phyloP scores from a whole-genome alignment of 2,329 filamentous ascomycete genomes.

The Botrytis porri region DNA sequence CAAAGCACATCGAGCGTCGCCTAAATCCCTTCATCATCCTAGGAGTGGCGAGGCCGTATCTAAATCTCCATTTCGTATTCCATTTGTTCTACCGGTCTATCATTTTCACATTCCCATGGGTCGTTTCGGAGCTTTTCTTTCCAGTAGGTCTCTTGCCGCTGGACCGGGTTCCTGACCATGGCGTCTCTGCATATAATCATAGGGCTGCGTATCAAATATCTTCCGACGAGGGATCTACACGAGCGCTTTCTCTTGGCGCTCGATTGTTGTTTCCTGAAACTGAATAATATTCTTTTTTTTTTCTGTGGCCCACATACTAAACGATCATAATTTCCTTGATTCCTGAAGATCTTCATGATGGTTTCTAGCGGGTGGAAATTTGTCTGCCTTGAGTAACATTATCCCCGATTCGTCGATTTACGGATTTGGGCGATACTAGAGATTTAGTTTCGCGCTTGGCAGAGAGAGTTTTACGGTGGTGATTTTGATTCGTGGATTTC shows the following conservation, averaged over 20 bases:
- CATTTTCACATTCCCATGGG: background rate
- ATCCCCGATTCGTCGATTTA: background rate
- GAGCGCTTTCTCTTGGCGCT: background rate
- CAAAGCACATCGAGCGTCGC: background rate
- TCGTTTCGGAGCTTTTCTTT: background rate
- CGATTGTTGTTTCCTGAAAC: background rate
- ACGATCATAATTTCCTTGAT: background rate
- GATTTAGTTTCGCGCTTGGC: background rate
- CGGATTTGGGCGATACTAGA: background rate
- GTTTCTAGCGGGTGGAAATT: background rate
- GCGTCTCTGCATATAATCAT: slow-evolving; percentile 1
- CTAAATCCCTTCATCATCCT: background rate
- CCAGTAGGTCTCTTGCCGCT: background rate
- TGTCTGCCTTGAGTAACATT: background rate
- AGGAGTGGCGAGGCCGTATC: background rate
- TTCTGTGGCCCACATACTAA: background rate
- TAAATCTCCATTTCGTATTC: background rate
- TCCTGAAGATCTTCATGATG: background rate
- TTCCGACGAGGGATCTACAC: background rate
- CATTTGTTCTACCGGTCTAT: background rate
- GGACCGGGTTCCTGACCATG: background rate
- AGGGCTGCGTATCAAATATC: background rate
- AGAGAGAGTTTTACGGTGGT: too few species aligned
- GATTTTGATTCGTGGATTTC: background rate
- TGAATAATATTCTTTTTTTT: background rate